Base-by-base conservation (phyloP, 768 basidiomycete genomes). In the Podaxis rugospora region DNA sequence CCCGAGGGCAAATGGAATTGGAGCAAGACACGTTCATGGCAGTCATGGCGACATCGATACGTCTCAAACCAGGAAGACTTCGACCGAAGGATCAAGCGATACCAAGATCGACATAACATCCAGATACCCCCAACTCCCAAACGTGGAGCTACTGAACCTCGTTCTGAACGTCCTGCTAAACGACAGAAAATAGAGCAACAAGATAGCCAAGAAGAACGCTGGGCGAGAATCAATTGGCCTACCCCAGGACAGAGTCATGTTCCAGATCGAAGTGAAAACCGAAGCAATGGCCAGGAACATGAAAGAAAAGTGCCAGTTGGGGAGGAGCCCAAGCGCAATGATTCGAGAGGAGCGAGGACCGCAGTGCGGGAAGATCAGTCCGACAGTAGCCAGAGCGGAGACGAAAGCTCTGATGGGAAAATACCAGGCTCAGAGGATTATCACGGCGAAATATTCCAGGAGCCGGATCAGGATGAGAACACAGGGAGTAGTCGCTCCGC, bases 21-120 rank as follows among this genome's bases (percentile, higher is more conserved):
- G 83, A 70, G 78, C n/a, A 62, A 52, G 16, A 71, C 68, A 5
- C 88, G 87, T 67, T 2, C 84, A 2, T 83, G 77, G 82, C 75
- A 76, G n/a, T 85, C 85, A 3, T 89, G 88, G 88, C 80, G 84
- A 23, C 79, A 83, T 50, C 76, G 80, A n/a, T 89, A 88, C 64
- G 73, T 67, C 62, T 83, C 75, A 63, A 74, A 87, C 52, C 53
- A 74, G 40, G 64, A 36, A 0, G 23, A 64, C 0, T 86, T 84
- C 55, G 78, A 87, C 62, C 27, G 9, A 2, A 54, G 50, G n/a
- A 86, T 88, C 40, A 63, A 53, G 39, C 66, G 47, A 7, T 80
- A 79, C 60, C 78, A 78, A 57, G 40, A 47, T 4, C 42, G 13
- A 10, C 59, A 55, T 44, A 49, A 49, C 28, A 55, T 55, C 21